Evolutionary conservation across 345 rosid species (phyloP).

Genomic region (Citrus cavaleriei): DNA sequence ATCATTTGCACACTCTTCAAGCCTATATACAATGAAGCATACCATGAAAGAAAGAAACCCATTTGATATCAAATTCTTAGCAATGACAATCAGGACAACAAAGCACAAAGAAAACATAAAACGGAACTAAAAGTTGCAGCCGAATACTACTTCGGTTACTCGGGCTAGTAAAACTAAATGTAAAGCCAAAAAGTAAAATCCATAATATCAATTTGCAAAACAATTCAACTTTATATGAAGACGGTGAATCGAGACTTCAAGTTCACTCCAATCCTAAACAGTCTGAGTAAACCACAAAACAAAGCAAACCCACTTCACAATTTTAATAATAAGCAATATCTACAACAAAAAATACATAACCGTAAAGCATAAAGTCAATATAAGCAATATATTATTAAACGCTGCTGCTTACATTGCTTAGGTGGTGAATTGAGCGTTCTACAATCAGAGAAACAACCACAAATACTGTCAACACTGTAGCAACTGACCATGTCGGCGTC

Average conservation of each 20-base stretch:
- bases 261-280: background rate
- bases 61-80: background rate
- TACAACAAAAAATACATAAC: background rate
- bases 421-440: constrained; percentile 77
- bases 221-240: background rate
- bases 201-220: background rate
- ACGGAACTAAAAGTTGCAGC: background rate
- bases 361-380: background rate
- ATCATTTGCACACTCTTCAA: background rate
- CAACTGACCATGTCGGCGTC: constrained; percentile 97
- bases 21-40: background rate
- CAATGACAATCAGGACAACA: background rate
- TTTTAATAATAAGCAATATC: background rate
- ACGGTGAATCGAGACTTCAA: background rate
- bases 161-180: background rate
- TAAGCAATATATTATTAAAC: background rate
- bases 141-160: background rate
- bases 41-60: background rate
- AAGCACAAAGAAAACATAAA: background rate
- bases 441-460: constrained; percentile 80
- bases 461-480: constrained; percentile 82
- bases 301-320: constrained; percentile 4
- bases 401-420: constrained; percentile 58
- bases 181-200: background rate
- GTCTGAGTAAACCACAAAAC: background rate